Evolutionary conservation across 805 yeast genomes (phyloP), one percentile per base, ranked within the genome.

Genomic region (Kuraishia ogatae): DNA sequence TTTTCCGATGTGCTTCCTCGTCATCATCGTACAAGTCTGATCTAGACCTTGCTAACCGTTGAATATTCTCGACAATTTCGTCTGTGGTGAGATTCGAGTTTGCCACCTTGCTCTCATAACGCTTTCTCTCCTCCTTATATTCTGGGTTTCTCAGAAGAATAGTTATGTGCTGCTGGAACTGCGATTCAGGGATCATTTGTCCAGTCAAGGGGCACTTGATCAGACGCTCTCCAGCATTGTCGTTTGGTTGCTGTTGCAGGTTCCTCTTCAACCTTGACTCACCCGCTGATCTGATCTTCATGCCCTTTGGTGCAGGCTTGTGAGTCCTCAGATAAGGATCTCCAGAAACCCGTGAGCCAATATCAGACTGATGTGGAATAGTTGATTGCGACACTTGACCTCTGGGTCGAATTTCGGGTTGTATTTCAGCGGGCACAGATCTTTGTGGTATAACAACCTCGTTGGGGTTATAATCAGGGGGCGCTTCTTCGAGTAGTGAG

Each of bases 191-290:
- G 1, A 92, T 78, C 64, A 77, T 62, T 62, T 82, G 78, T 1
- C 85, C 85, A 0, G 97, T 88, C 48, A 88, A 73, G n/a, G 97
- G 97, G 64, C 97, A 89, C 59, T 74, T 77, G 48, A 91, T 78
- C 51, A 71, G 60, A 8, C 66, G 70, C 56, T 71, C 78, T 7
- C 57, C 43, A 15, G 46, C 7, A 19, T 21, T 29, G 10, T 35
- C 57, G 59, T 55, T 53, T 59, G 53, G 58, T 57, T 51, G 53
- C 15, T 39, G 48, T 22, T 51, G 53, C 19, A 26, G 46, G 20
- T 39, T 26, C 58, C 71, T 65, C 66, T 77, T 64, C 59, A 76
- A 63, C 62, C 96, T 70, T 1, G 90, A 78, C 54, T 84, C 84
- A 2, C 96, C 96, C 2, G 87, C 89, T 2, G 87, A 78, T 58